A percentile compares a stretch with the other conserved stretches of the same genome.
phyloP scores from a whole-genome alignment of 495 filamentous ascomycete genomes.

The Penicillium pulvis region DNA sequence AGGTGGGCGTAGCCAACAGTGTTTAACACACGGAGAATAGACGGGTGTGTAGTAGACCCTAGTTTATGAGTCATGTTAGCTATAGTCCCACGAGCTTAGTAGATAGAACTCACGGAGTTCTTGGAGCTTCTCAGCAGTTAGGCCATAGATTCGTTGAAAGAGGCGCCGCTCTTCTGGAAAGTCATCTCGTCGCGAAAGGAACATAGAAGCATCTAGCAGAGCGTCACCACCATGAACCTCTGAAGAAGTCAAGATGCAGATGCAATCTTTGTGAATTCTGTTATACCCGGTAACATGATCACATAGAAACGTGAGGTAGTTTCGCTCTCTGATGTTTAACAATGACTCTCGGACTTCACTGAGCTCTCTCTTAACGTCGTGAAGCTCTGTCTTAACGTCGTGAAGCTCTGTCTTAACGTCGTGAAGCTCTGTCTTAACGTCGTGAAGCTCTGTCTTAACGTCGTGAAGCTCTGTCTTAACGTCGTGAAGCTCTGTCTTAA shows the following conservation, averaged over 20 bases:
- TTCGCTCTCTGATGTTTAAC: not conserved
- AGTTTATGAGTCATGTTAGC: not conserved
- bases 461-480: too few species aligned
- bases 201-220: constrained; percentile 1
- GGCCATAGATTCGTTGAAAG: not conserved
- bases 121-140: not conserved
- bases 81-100: not conserved
- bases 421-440: too few species aligned
- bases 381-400: too few species aligned
- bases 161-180: not conserved
- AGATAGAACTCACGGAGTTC: not conserved
- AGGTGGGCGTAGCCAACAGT: not conserved
- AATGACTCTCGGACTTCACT: not conserved
- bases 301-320: not conserved
- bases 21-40: not conserved
- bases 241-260: not conserved
- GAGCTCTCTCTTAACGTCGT: too few species aligned
- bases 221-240: not conserved
- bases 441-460: too few species aligned
- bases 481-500: too few species aligned
- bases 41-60: not conserved
- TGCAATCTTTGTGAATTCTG: not conserved
- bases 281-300: not conserved
- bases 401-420: too few species aligned
- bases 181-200: not conserved